Conservation (phyloP, 345 rosid species). For the Clausena lansium region DNA sequence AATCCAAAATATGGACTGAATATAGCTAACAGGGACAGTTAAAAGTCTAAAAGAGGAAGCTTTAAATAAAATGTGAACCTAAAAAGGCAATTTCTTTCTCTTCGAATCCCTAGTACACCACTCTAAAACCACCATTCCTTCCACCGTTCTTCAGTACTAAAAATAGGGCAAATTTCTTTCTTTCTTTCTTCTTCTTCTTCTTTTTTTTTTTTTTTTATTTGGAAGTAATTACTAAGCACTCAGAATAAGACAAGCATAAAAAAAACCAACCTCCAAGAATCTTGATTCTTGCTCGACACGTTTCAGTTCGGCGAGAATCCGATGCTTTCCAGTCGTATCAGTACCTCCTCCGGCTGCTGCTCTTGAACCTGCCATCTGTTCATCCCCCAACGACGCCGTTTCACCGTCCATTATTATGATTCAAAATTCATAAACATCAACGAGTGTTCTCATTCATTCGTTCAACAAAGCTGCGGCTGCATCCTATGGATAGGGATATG, state of each 20-base stretch:
- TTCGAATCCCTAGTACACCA: neutral
- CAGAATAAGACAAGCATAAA: neutral
- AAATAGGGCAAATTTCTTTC: too few relatives aligned
- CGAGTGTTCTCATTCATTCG: constrained; percentile 3
- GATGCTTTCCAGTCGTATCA: constrained; percentile 68
- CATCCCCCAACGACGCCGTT: constrained; percentile 41
- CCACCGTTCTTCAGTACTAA: too few relatives aligned
- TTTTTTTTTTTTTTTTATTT: too few relatives aligned
- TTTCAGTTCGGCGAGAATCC: constrained; percentile 70
- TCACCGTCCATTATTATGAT: constrained; percentile 33
- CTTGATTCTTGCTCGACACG: constrained; percentile 67
- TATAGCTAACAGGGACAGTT: neutral
- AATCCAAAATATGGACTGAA: neutral
- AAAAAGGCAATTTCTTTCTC: neutral
- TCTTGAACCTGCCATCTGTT: constrained; percentile 21
- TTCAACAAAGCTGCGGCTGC: constrained; percentile 7
- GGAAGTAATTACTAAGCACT: neutral
- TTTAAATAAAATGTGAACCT: too few relatives aligned
- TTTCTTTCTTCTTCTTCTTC: too few relatives aligned
- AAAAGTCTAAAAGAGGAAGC: neutral
- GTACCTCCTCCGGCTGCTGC: constrained; percentile 20
- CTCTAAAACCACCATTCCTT: too few relatives aligned
- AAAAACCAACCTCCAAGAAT: constrained; percentile 50
- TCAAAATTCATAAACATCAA: neutral
- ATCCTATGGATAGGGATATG: neutral